These are phyloP conservation scores for Xanthoconium purpureum DNA, from an alignment of 768 basidiomycete genomes.

Conservation along the genomic window DNA sequence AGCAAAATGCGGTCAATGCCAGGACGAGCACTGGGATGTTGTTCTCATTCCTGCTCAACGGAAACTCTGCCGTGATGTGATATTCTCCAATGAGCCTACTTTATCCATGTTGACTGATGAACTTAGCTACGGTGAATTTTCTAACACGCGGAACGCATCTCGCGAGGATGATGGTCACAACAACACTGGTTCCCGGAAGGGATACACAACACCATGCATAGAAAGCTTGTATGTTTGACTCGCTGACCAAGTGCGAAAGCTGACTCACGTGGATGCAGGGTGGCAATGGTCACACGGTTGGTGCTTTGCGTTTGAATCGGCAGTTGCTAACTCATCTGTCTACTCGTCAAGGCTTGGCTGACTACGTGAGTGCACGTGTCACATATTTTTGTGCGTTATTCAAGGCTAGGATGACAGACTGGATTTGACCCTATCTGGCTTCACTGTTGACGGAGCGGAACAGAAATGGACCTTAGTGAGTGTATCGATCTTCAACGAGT, in stretches of 20 bases:
- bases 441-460: constrained; percentile 5
- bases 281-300: constrained; percentile 28
- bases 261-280: constrained; percentile 11
- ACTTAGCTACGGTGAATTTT: constrained; percentile 29
- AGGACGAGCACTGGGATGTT: constrained; percentile 20
- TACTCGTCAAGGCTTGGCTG: constrained; percentile 10
- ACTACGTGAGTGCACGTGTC: constrained; percentile 19
- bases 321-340: neutral
- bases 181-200: constrained; percentile 18
- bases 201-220: constrained; percentile 21
- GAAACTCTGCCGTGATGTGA: constrained; percentile 12
- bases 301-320: neutral
- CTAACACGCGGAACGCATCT: constrained; percentile 25
- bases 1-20: constrained; percentile 9
- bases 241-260: neutral
- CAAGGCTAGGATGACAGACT: constrained; percentile 8
- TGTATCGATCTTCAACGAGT: neutral
- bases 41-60: constrained; percentile 18
- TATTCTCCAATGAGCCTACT: neutral
- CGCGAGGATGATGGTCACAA: constrained; percentile 6
- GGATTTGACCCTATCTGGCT: constrained; percentile 29
- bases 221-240: constrained; percentile 13
- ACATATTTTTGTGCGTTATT: neutral
- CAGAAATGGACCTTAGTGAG: constrained; percentile 25
- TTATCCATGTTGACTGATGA: neutral